A percentile compares a stretch with the other conserved stretches of the same genome.
phyloP scores from a whole-genome alignment of 257 asterid species.

The Scutellaria baicalensis region DNA sequence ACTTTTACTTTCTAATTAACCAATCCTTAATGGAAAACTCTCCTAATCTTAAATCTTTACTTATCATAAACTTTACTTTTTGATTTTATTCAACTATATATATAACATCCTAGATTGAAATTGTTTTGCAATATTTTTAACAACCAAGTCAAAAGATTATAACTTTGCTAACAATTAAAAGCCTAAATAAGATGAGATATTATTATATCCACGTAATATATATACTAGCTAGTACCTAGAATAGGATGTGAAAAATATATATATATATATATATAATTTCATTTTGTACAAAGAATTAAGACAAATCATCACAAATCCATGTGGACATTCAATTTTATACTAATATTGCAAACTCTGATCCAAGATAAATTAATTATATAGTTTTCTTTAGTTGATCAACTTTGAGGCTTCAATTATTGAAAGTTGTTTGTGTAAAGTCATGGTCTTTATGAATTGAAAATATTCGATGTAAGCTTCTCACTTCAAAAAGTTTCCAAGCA shows the following conservation, averaged over 20 bases:
- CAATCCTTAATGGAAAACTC: constrained; percentile 6
- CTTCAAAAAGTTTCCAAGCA: constrained; percentile 7
- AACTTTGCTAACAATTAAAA: background rate
- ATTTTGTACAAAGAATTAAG: no score
- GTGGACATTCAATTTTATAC: no score
- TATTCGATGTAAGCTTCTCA: constrained; percentile 30
- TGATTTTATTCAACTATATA: no score
- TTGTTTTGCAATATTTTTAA: background rate
- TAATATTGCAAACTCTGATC: background rate
- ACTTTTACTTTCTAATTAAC: background rate
- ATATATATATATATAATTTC: no score
- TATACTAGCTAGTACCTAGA: no score
- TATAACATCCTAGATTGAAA: no score
- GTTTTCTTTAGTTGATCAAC: constrained; percentile 3
- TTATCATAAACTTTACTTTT: no score
- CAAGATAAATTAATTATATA: background rate
- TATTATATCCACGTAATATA: no score
- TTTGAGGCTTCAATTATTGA: background rate
- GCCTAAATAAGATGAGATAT: background rate
- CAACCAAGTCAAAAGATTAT: background rate
- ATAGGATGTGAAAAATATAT: background rate
- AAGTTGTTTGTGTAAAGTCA: background rate
- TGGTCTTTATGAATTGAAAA: background rate
- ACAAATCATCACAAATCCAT: no score
- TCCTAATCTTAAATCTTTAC: background rate